Percentiles rank a stretch among this genome's conserved stretches.
These are phyloP conservation scores for Umbelopsis vinacea DNA, from an alignment of 192 early-diverging fungal species.

Conservation along the genomic window DNA sequence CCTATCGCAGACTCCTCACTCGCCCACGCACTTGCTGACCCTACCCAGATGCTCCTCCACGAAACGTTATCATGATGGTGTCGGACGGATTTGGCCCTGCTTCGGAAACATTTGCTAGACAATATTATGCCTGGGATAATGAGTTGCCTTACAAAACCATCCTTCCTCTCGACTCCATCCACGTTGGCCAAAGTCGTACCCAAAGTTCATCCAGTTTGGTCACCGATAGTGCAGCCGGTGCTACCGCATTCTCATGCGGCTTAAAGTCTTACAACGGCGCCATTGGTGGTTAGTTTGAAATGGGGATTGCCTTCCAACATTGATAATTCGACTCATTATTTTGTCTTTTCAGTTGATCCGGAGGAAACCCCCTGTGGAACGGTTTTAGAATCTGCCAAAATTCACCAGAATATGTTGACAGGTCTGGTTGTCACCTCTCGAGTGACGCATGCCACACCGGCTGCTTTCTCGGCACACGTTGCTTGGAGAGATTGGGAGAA, in stretches of 20 bases:
- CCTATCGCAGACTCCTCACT: neutral
- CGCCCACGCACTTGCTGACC: too few species aligned
- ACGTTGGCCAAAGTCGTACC: conserved; percentile 55
- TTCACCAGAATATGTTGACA: conserved; percentile 45
- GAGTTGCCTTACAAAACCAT: conserved; percentile 24
- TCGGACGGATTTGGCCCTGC: conserved; percentile 67
- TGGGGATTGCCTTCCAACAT: neutral
- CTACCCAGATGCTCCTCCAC: neutral
- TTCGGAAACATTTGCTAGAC: conserved; percentile 60
- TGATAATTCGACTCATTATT: neutral
- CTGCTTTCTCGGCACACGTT: conserved; percentile 59
- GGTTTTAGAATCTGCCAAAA: conserved; percentile 63
- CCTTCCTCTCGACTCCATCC: conserved; percentile 51
- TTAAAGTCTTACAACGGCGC: conserved; percentile 60
- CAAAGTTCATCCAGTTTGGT: conserved; percentile 52
- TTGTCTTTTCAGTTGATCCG: conserved; percentile 32
- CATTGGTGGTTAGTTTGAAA: conserved; percentile 42
- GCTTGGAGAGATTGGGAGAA: conserved; percentile 57
- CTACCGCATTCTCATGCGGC: conserved; percentile 60
- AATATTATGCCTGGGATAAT: conserved; percentile 34
- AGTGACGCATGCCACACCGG: conserved; percentile 66
- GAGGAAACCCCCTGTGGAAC: conserved; percentile 56
- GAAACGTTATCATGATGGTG: conserved; percentile 63
- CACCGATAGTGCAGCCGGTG: conserved; percentile 66
- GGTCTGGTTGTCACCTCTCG: conserved; percentile 63